Evolutionary conservation across 176 grass and related monocot genomes (phyloP).

Genomic region (Musa schizocarpa): DNA sequence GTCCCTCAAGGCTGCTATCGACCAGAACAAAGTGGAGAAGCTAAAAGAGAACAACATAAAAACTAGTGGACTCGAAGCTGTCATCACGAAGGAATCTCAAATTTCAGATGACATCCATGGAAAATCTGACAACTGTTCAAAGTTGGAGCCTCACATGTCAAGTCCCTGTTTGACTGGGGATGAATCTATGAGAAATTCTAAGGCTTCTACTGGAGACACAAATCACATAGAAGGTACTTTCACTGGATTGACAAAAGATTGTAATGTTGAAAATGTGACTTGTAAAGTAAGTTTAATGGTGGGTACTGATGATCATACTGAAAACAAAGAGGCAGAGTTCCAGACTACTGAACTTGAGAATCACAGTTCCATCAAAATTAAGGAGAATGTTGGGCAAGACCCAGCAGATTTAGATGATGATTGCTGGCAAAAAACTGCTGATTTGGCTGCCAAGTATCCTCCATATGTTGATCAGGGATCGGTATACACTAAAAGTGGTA

Average conservation of each 20-base stretch:
- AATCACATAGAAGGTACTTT: not conserved
- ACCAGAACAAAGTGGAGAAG: conserved; percentile 30
- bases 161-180: conserved; percentile 6
- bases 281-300: not conserved
- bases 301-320: not conserved
- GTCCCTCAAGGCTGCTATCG: conserved; percentile 15
- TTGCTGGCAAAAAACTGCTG: not conserved
- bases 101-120: conserved; percentile 24
- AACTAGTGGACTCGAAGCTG: not conserved
- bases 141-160: conserved; percentile 1
- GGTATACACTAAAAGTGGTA: not conserved
- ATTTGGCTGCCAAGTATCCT: not conserved
- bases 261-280: not conserved
- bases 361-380: not conserved
- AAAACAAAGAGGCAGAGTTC: not conserved
- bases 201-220: not conserved
- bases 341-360: not conserved
- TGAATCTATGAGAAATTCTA: not conserved
- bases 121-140: conserved; percentile 11
- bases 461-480: not conserved
- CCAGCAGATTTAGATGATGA: not conserved
- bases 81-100: conserved; percentile 3
- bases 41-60: conserved; percentile 22
- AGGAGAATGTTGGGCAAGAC: not conserved
- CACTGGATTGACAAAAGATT: not conserved